phyloP scores from a whole-genome alignment of 83 land plant genomes.

The Thuja plicata region DNA sequence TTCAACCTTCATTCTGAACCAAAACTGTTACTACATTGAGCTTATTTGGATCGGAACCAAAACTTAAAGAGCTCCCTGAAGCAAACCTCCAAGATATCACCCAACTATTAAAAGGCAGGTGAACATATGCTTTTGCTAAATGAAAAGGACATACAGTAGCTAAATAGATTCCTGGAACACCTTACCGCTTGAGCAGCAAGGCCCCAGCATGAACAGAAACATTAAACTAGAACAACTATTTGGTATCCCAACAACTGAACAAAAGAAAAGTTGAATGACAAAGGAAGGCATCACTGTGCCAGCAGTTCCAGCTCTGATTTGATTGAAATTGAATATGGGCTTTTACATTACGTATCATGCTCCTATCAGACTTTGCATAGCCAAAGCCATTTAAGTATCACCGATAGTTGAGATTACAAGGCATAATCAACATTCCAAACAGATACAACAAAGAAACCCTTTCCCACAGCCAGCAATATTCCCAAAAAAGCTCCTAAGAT shows the following conservation, averaged over 20 bases:
- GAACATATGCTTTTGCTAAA: neutral
- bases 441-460: neutral
- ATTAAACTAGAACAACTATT: neutral
- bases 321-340: neutral
- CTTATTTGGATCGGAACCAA: neutral
- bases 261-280: neutral
- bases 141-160: neutral
- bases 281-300: neutral
- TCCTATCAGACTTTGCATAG: neutral
- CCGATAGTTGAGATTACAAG: neutral
- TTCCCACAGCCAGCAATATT: neutral
- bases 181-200: neutral
- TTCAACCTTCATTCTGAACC: neutral
- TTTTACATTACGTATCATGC: conserved; percentile 1
- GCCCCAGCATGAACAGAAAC: neutral
- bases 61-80: neutral
- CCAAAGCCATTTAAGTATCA: neutral
- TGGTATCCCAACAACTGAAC: neutral
- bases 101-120: neutral
- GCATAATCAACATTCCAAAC: conserved; percentile 3
- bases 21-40: neutral
- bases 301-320: conserved; percentile 4
- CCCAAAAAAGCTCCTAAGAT: neutral
- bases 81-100: conserved; percentile 2
- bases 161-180: neutral